Evolutionary conservation across 1,284 basidiomycete species (phyloP).

Genomic region (Boletus austroedulis): DNA sequence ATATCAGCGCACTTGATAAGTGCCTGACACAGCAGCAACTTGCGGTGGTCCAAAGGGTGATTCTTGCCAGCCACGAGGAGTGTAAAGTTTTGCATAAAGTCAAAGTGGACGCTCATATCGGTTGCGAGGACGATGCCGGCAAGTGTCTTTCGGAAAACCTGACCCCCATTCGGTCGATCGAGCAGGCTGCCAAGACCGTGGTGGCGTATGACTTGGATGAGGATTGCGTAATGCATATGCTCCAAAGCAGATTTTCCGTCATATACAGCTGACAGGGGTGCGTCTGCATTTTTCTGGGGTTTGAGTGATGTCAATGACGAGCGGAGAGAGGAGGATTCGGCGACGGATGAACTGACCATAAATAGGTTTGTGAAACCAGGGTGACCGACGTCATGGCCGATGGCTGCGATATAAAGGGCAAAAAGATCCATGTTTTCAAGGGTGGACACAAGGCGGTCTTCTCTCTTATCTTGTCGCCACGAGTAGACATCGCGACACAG

Average conservation of each 20-base stretch:
- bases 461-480: constrained; percentile 49
- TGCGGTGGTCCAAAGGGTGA: constrained; percentile 45
- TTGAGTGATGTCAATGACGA: constrained; percentile 9
- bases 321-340: neutral
- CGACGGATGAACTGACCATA: constrained; percentile 60
- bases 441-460: constrained; percentile 49
- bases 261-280: constrained; percentile 84
- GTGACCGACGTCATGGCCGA: constrained; percentile 95
- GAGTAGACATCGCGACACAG: constrained; percentile 40
- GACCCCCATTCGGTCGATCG: constrained; percentile 49
- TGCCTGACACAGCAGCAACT: constrained; percentile 81
- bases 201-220: constrained; percentile 78
- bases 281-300: constrained; percentile 82
- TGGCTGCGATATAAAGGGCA: constrained; percentile 81
- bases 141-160: constrained; percentile 69
- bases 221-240: constrained; percentile 87
- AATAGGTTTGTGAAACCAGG: constrained; percentile 90
- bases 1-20: constrained; percentile 96
- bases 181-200: constrained; percentile 73
- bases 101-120: constrained; percentile 87
- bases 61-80: constrained; percentile 44
- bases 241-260: constrained; percentile 88
- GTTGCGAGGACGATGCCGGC: constrained; percentile 83
- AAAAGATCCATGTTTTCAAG: constrained; percentile 72
- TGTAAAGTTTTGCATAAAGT: constrained; percentile 74